Evolutionary conservation across 345 rosid species (phyloP).

Genomic region (Pugionium cornutum): DNA sequence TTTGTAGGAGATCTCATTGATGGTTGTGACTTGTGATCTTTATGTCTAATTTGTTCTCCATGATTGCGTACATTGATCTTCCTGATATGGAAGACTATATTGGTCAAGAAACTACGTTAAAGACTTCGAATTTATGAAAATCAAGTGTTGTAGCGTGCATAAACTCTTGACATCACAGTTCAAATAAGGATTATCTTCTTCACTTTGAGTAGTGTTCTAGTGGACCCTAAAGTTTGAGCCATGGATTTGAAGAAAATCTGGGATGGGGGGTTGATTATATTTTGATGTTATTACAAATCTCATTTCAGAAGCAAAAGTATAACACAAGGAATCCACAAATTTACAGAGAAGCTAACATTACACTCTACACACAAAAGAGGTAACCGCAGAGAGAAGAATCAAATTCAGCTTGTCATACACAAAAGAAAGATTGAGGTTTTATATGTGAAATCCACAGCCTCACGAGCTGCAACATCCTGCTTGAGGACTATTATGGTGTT

Average conservation of each 20-base stretch:
- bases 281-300: conserved; percentile 34
- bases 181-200: not conserved
- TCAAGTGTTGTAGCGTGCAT: conserved; percentile 34
- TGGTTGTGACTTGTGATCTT: conserved; percentile 41
- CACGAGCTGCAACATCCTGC: conserved; percentile 58
- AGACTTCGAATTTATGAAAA: conserved; percentile 30
- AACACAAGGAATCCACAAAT: conserved; percentile 26
- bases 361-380: conserved; percentile 30
- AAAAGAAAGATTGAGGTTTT: not conserved
- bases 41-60: conserved; percentile 36
- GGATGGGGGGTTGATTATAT: conserved; percentile 12
- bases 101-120: conserved; percentile 33
- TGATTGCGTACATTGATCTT: conserved; percentile 32
- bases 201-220: not conserved
- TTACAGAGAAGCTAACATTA: conserved; percentile 33
- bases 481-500: conserved; percentile 44
- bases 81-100: conserved; percentile 30
- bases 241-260: conserved; percentile 1
- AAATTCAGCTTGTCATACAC: conserved; percentile 5
- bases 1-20: conserved; percentile 40
- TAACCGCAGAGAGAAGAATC: conserved; percentile 26
- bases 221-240: not conserved
- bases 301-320: conserved; percentile 32
- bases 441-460: conserved; percentile 12
- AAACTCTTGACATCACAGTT: not conserved